Percentiles rank a stretch among this genome's conserved stretches.
These are phyloP conservation scores for Mallotus japonicus DNA, from an alignment of 441 rosid species.

Conservation along the genomic window DNA sequence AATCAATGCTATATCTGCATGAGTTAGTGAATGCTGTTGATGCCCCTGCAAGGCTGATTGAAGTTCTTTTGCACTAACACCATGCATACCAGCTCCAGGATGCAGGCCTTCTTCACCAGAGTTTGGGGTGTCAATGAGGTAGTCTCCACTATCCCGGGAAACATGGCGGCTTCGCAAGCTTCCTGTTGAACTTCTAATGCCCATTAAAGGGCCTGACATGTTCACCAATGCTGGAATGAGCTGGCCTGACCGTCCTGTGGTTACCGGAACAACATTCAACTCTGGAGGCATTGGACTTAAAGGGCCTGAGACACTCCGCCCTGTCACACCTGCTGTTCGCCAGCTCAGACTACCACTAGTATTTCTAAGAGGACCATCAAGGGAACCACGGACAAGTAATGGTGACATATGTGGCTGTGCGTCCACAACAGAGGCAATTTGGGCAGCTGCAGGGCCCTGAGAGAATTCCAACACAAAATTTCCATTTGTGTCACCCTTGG, in stretches of 20 bases:
- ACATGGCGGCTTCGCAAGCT: constrained; percentile 95
- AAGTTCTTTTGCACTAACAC: constrained; percentile 93
- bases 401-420: constrained; percentile 99
- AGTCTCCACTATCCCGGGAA: constrained; percentile 98
- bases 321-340: constrained; percentile 92
- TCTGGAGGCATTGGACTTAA: constrained; percentile 98
- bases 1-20: constrained; percentile 97
- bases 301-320: constrained; percentile 95
- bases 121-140: constrained; percentile 91
- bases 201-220: constrained; percentile 98
- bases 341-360: constrained; percentile 97
- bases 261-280: constrained; percentile 77
- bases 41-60: constrained; percentile 98
- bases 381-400: constrained; percentile 93
- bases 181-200: constrained; percentile 96
- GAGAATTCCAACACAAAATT: constrained; percentile 90
- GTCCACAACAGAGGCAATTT: constrained; percentile 65
- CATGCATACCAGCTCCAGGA: constrained; percentile 69
- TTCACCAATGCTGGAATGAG: constrained; percentile 87
- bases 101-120: constrained; percentile 91
- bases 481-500: constrained; percentile 66
- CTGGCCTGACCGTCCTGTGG: constrained; percentile 97
- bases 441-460: constrained; percentile 84
- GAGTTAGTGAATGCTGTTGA: constrained; percentile 96
- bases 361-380: constrained; percentile 95